Percentiles rank a stretch among this genome's conserved stretches.
Conservation (phyloP, 2,329 filamentous ascomycete genomes). For the Elsinoe fawcettii region DNA sequence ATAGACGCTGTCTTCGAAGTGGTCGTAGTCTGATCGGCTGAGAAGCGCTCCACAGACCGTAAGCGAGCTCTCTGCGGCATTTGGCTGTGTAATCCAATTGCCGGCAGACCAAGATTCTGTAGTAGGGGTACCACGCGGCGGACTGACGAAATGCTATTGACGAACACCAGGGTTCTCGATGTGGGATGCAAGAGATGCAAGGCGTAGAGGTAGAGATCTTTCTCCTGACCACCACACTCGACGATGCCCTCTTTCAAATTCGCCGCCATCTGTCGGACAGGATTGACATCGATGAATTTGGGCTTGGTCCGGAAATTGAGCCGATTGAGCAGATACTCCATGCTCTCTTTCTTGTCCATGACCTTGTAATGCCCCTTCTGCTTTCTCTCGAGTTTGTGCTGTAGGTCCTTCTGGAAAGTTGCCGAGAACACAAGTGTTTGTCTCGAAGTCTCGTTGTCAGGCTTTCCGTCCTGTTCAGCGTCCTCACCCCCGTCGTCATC, state of each 20-base stretch:
- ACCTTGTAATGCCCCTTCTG: slow-evolving; percentile 54
- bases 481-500: slow-evolving; percentile 35
- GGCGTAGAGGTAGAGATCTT: slow-evolving; percentile 92
- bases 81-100: slow-evolving; percentile 75
- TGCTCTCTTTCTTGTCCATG: slow-evolving; percentile 67
- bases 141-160: slow-evolving; percentile 90
- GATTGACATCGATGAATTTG: slow-evolving; percentile 88
- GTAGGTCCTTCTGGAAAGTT: slow-evolving; percentile 84
- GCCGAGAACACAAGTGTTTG: slow-evolving; percentile 96
- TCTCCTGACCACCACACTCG: slow-evolving; percentile 88
- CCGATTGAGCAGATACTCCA: slow-evolving; percentile 87
- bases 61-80: slow-evolving; percentile 95
- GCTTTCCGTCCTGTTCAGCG: slow-evolving; percentile 42
- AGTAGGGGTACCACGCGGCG: slow-evolving; percentile 78
- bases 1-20: slow-evolving; percentile 46
- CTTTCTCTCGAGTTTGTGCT: slow-evolving; percentile 83
- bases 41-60: slow-evolving; percentile 86
- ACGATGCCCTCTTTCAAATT: slow-evolving; percentile 81
- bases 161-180: slow-evolving; percentile 79
- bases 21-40: slow-evolving; percentile 35
- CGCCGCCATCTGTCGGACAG: slow-evolving; percentile 77
- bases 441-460: slow-evolving; percentile 30
- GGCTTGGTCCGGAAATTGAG: slow-evolving; percentile 80
- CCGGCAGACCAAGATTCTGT: slow-evolving; percentile 69
- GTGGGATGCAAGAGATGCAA: slow-evolving; percentile 75